Evolutionary conservation across 345 rosid genomes (phyloP).

Genomic region (Euphorbia tirucalli): DNA sequence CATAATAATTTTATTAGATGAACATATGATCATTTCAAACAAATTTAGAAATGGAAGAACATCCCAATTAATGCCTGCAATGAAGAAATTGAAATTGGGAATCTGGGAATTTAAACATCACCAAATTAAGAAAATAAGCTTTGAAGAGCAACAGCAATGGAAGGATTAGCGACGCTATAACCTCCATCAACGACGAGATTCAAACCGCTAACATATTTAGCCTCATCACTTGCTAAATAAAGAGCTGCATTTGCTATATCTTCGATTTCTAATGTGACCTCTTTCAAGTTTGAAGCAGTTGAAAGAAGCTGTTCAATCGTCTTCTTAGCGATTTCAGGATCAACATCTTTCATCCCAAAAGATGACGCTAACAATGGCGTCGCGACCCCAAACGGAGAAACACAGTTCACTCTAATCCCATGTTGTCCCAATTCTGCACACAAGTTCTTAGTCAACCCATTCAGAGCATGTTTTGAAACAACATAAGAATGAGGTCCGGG

Average conservation of each 20-base stretch:
- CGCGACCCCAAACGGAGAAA: slow-evolving; percentile 14
- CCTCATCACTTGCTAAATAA: slow-evolving; percentile 24
- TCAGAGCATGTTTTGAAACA: slow-evolving; percentile 21
- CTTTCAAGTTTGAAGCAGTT: slow-evolving; percentile 13
- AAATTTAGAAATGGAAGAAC: no score
- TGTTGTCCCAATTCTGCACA: slow-evolving; percentile 20
- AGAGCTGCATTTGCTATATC: slow-evolving; percentile 26
- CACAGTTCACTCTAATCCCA: slow-evolving; percentile 28
- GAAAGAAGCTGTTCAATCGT: not conserved
- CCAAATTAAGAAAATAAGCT: not conserved
- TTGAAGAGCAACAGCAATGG: not conserved
- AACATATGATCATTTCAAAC: no score
- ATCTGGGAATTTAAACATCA: no score
- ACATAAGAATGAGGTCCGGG: slow-evolving; percentile 1
- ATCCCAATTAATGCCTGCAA: no score
- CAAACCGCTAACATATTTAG: slow-evolving; percentile 26
- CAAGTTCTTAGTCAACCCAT: slow-evolving; percentile 21
- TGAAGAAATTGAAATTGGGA: no score
- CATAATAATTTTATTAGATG: no score
- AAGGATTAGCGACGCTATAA: slow-evolving; percentile 16
- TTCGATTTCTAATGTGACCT: slow-evolving; percentile 1
- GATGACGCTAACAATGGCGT: not conserved
- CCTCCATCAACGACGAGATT: slow-evolving; percentile 25
- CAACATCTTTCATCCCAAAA: not conserved
- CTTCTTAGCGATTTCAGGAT: no score